Base-by-base conservation (phyloP, 768 basidiomycete species). In the Mycena kentingensis region DNA sequence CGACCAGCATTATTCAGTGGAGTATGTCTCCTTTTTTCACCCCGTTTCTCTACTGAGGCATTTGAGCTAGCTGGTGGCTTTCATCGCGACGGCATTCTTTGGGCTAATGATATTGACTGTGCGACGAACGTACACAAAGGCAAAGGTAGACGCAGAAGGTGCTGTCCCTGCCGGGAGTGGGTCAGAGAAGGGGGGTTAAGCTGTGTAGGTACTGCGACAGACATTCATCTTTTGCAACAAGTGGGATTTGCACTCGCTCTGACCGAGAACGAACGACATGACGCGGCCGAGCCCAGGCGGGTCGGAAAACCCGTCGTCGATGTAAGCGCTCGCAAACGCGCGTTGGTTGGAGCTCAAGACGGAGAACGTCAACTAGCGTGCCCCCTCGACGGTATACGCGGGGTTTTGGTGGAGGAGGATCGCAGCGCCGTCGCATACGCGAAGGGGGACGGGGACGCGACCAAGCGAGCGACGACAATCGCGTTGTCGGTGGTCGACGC, bases 371-470 rank as follows among this genome's bases (percentile, higher is more conserved):
- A 87, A 79, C 36, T 77, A 67, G 4, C 78, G 76, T 0, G 88
- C 89, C 64, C 87, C 86, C 47, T 78, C 75, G 56, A 82, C 77
- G 1, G 87, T 91, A 66, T 89, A 88, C 1, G 68, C 82, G 8
- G 88, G 85, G 46, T 74, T 54, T 10, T 78, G 69, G 62, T 90
- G 82, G 34, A 88, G 65, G 18, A 90, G 77, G 12, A 91, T 65
- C 26, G 82, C 82, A 16, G 85, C 76, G 24, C 83, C 82, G 51
- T 84, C 82, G n/a, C 88, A 80, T 51, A 91, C 67, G 63, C 90
- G 87, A 24, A n/a, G n/a, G n/a, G n/a, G n/a, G n/a, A 90, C 83
- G 53, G 85, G 85, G 67, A 91, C 89, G 62, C 88, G 83, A 16
- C 83, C 77, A 2, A 91, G 79, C 4, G 88, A 2, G 86, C 85